Base-by-base conservation (phyloP, 106 monocot species). In the Platanthera guangdongensis region DNA sequence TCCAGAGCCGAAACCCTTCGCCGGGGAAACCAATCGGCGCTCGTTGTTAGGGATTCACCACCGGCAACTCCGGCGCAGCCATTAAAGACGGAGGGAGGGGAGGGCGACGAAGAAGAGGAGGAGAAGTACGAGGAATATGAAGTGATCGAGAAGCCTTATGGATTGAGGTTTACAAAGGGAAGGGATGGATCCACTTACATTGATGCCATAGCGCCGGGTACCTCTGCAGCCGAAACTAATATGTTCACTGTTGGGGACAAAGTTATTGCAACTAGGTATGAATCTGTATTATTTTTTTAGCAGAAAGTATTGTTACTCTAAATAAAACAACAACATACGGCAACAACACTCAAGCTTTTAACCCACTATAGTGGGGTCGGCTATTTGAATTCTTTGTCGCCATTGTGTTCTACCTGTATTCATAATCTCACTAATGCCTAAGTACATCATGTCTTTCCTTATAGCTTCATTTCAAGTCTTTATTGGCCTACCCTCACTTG, bases 261-360 rank as follows among this genome's bases (percentile, higher is more conserved):
- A 89, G 95, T 96, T 13, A 77, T 93, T 63, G 93, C 90, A 51
- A 96, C 95, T 69, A 96, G 95, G 95, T 95, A 74, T 52, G 16
- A 12, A 68, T 39, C 39, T 39, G 2, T 39, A 39, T 39, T 0
- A 39, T 39, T 39, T 39, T 39, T 39, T 39, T 39, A 39, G 39
- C 39, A 39, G 39, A 39, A 39, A 39, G 39, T 39, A 1, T 39
- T 39, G 25, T 25, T 25, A 25, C 25, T 25, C 25, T 25, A 25
- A 25, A 25, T 25, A 25, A 0, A 25, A 25, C 25, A 25, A 25
- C 0, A 25, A 25, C 25, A 25, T n/a, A n/a, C n/a, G n/a, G n/a
- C 25, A 25, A 25, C 0, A 25, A 25, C 25, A 25, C 25, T 25
- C 25, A 25, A 25, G 25, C 25, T 25, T 25, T 25, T 25, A 25